These are phyloP conservation scores for Aquilaria yunnanensis DNA, from an alignment of 345 rosid genomes.

Conservation along the genomic window DNA sequence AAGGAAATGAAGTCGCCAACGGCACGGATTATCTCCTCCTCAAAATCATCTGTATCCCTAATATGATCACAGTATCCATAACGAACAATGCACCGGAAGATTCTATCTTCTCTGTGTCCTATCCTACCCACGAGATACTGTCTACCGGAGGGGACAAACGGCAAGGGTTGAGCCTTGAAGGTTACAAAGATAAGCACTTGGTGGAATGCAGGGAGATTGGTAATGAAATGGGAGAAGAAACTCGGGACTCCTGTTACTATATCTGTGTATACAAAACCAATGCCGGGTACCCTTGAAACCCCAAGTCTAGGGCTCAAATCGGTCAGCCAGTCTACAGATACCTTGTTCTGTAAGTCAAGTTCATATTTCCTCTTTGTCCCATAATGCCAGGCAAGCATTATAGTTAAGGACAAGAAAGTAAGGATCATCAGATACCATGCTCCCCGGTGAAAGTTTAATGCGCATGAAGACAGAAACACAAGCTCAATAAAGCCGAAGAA, in stretches of 20 bases:
- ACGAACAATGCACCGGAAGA: constrained; percentile 50
- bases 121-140: constrained; percentile 47
- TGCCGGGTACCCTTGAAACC: constrained; percentile 56
- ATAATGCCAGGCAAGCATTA: constrained; percentile 57
- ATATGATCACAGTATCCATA: constrained; percentile 47
- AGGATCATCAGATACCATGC: constrained; percentile 45
- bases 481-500: constrained; percentile 45
- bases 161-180: constrained; percentile 50
- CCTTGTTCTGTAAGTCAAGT: constrained; percentile 49
- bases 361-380: constrained; percentile 55
- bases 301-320: constrained; percentile 40
- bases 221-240: constrained; percentile 55
- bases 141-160: constrained; percentile 27
- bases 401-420: constrained; percentile 26
- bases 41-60: constrained; percentile 45
- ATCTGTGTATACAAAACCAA: constrained; percentile 47
- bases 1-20: constrained; percentile 49
- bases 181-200: constrained; percentile 57
- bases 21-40: constrained; percentile 41
- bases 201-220: constrained; percentile 58
- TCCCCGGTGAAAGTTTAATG: constrained; percentile 43
- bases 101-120: constrained; percentile 32
- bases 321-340: constrained; percentile 49
- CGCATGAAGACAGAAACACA: constrained; percentile 32
- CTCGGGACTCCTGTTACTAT: constrained; percentile 49